Evolutionary conservation across 2,329 filamentous ascomycete genomes (phyloP), one percentile per base, ranked within the genome.

Genomic region (Nigrospora osmanthi): DNA sequence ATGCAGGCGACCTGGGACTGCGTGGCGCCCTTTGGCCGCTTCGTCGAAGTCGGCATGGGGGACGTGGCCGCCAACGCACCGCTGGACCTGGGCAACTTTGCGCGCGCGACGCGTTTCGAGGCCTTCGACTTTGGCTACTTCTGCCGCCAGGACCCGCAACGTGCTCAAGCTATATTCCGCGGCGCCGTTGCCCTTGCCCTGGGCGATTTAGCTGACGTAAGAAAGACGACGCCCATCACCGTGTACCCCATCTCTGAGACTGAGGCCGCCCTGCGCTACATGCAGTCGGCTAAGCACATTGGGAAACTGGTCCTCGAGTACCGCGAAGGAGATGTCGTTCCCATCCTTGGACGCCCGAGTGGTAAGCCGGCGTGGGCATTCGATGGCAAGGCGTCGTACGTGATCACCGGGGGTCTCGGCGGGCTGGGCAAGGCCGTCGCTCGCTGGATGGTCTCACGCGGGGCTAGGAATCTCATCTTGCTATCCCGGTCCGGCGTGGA

Each of bases 321-420:
- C 23, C 47, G 41, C 12, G 35, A 45, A 13, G 43, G 53, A 14
- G 51, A 55, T 23, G 14, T 53, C 4, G 47, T 57, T 3, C 40
- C 35, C 30, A 47, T 49, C 34, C 36, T 48, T 15, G 39, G 39
- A 13, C 5, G 17, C 36, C 51, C 37, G 12, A 53, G 40, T 43
- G 38, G 36, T n/a, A 46, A 47, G 16, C 44, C 49, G 2, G 44
- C 33, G 23, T 42, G 39, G 7, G 36, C 42, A 3, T 49, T 57
- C 15, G 35, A 50, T 16, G 23, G 50, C 1, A 41, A 50, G 6
- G 53, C 50, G 3, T 52, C 55, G 2, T 59, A 58, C 35, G 33
- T 61, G 2, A 50, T 61, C 28, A 49, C 54, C 2, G 59, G 59
- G 34, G 59, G 60, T 2, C 49, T 60, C 6, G 59, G 59, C 3